These are phyloP conservation scores for Scutellaria baicalensis DNA, from an alignment of 257 asterid species.

Conservation along the genomic window DNA sequence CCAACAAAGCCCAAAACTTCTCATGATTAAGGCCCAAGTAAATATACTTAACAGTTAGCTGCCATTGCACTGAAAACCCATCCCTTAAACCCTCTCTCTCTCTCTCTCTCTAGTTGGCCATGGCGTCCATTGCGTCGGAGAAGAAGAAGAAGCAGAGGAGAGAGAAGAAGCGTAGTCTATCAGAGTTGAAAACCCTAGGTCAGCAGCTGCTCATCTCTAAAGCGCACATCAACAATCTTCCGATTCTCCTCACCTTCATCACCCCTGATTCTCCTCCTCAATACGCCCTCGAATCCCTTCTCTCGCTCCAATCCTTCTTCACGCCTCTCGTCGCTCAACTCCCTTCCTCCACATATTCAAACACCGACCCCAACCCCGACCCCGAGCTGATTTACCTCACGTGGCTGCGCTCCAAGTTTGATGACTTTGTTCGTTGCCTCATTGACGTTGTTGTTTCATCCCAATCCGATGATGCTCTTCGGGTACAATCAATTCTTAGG, in stretches of 20 bases:
- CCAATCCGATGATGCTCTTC: slow-evolving; percentile 41
- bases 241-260: slow-evolving; percentile 52
- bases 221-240: slow-evolving; percentile 70
- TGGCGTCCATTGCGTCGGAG: slow-evolving; percentile 22
- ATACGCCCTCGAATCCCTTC: slow-evolving; percentile 59
- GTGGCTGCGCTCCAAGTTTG: slow-evolving; percentile 81
- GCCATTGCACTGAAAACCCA: background rate
- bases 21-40: too few relatives aligned
- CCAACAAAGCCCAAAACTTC: too few relatives aligned
- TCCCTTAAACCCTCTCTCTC: background rate
- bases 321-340: slow-evolving; percentile 62
- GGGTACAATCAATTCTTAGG: slow-evolving; percentile 26
- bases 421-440: slow-evolving; percentile 41
- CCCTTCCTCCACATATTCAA: slow-evolving; percentile 18
- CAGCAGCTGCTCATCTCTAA: slow-evolving; percentile 59
- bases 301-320: slow-evolving; percentile 83
- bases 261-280: slow-evolving; percentile 43
- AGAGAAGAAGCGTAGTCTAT: slow-evolving; percentile 21
- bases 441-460: slow-evolving; percentile 36
- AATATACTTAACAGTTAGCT: too few relatives aligned
- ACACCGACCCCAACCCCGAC: slow-evolving; percentile 34
- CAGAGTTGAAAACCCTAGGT: slow-evolving; percentile 56
- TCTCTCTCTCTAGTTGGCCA: slow-evolving; percentile 12
- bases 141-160: slow-evolving; percentile 38
- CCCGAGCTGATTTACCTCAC: slow-evolving; percentile 45